Evolutionary conservation across 257 asterid species (phyloP).

Genomic region (Solanum chiquidenum): DNA sequence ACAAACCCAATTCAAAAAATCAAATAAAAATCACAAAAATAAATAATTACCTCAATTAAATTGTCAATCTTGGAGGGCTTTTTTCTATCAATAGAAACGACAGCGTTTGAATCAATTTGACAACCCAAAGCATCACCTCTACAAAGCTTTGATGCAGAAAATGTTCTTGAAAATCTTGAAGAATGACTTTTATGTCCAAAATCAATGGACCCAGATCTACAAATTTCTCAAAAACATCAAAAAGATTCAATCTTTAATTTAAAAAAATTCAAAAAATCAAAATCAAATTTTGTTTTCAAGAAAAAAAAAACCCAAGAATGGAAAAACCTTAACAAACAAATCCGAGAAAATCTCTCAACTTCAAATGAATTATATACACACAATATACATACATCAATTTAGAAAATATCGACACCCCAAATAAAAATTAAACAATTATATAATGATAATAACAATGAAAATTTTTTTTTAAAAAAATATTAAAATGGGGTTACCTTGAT

Average conservation of each 20-base stretch:
- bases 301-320: neutral
- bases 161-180: slow-evolving; percentile 35
- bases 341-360: neutral
- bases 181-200: slow-evolving; percentile 37
- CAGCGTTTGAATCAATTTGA: slow-evolving; percentile 23
- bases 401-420: neutral
- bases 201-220: slow-evolving; percentile 49
- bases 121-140: slow-evolving; percentile 1
- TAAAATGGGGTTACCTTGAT: slow-evolving; percentile 1
- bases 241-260: neutral
- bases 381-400: neutral
- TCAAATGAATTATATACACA: neutral
- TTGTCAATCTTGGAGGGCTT: slow-evolving; percentile 27
- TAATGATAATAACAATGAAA: neutral
- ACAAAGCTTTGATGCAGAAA: slow-evolving; percentile 25
- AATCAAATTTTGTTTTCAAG: neutral
- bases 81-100: slow-evolving; percentile 31
- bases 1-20: neutral
- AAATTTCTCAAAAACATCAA: slow-evolving; percentile 4
- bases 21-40: neutral
- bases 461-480: neutral
- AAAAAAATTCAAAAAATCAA: neutral
- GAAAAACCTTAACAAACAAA: neutral
- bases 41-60: slow-evolving; percentile 25
- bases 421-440: neutral